phyloP scores from a whole-genome alignment of 106 monocot genomes.

The Apostasia shenzhenica region DNA sequence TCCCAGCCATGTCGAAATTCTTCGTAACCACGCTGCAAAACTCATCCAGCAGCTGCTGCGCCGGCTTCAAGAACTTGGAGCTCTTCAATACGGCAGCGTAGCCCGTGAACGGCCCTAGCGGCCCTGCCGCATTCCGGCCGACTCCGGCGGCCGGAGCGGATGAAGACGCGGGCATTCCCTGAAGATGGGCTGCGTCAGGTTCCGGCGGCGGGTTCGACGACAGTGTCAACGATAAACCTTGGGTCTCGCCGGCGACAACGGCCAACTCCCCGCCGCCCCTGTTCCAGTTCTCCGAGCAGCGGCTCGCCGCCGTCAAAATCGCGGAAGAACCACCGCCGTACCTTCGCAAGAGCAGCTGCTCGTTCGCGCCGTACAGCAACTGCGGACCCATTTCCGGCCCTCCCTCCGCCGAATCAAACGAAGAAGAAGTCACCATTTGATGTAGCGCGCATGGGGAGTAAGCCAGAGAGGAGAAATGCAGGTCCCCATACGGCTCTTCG shows the following conservation, averaged over 20 bases:
- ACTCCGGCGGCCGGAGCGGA: background rate
- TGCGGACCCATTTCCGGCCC: constrained; percentile 1
- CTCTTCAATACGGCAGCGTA: constrained; percentile 53
- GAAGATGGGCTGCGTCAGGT: background rate
- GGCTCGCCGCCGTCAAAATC: background rate
- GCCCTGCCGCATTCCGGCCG: constrained; percentile 15
- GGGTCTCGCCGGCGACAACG: background rate
- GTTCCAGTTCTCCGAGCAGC: background rate
- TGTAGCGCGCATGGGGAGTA: constrained; percentile 8
- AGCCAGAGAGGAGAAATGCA: constrained; percentile 7
- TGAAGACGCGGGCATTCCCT: background rate
- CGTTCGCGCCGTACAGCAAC: constrained; percentile 12
- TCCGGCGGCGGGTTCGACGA: constrained; percentile 25
- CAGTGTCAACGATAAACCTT: constrained; percentile 32
- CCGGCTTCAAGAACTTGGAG: constrained; percentile 52
- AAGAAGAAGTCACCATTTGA: constrained; percentile 4
- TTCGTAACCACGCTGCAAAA: constrained; percentile 28
- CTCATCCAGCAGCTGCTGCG: constrained; percentile 48
- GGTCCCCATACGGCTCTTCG: background rate
- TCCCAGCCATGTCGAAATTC: background rate
- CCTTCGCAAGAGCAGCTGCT: constrained; percentile 20
- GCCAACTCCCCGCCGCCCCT: background rate
- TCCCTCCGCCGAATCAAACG: background rate
- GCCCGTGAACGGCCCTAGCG: constrained; percentile 63
- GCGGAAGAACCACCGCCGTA: background rate